Conservation (phyloP, 2,329 filamentous ascomycete genomes). For the Remersonia thermophila region DNA sequence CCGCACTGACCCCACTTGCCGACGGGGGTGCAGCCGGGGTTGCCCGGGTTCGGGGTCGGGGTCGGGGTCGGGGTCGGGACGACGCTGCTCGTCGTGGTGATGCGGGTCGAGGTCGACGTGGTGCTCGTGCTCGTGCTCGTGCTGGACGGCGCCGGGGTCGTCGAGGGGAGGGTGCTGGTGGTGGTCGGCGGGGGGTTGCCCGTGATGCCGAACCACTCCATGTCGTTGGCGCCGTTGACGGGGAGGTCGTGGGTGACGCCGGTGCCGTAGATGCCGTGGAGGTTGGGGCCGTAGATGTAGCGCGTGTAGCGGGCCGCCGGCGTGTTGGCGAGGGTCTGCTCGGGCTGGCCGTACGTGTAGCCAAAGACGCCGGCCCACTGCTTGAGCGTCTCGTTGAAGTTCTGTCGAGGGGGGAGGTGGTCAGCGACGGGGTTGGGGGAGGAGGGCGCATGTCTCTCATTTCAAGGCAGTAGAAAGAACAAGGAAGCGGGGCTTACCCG, state of each 20-base stretch:
- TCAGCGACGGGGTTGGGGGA: neutral
- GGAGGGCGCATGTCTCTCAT: neutral
- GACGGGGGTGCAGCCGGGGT: too few relatives aligned
- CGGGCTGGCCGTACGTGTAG: constrained; percentile 16
- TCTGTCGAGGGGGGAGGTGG: constrained; percentile 13
- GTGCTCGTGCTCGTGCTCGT: constrained; percentile 1
- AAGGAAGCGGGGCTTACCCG: constrained; percentile 3
- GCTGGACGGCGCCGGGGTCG: constrained; percentile 1
- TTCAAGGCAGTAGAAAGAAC: neutral
- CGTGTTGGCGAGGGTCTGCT: constrained; percentile 20
- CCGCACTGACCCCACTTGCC: too few relatives aligned
- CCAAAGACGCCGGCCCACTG: constrained; percentile 36
- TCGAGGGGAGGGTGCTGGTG: neutral
- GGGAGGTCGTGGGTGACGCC: constrained; percentile 26
- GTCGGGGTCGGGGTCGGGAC: too few relatives aligned
- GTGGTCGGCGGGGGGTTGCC: constrained; percentile 5
- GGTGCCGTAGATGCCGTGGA: constrained; percentile 24
- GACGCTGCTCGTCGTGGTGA: too few relatives aligned
- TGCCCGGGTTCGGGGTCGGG: too few relatives aligned
- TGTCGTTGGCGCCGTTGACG: constrained; percentile 22
- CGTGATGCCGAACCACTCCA: constrained; percentile 25
- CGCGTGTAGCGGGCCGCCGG: constrained; percentile 26
- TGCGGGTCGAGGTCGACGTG: neutral
- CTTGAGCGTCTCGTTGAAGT: constrained; percentile 31
- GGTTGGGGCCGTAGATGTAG: constrained; percentile 24